Conservation (phyloP, 2,329 filamentous ascomycete genomes). For the Torrubiella hemipterigena region DNA sequence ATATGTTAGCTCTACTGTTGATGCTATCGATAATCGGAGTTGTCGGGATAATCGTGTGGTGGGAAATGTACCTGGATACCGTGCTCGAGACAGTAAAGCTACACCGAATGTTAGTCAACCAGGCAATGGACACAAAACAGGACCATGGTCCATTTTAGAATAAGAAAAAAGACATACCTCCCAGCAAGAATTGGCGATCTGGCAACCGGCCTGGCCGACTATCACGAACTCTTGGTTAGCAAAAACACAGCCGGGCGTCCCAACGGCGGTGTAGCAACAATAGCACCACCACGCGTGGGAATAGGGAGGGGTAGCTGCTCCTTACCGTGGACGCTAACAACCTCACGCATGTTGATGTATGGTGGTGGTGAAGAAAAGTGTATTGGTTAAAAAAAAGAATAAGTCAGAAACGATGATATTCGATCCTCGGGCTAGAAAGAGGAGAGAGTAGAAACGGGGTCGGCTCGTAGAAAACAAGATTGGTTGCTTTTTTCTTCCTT, state of each 20-base stretch:
- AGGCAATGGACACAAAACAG: neutral
- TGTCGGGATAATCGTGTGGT: constrained; percentile 9
- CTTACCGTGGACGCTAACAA: constrained; percentile 98
- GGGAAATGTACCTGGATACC: constrained; percentile 76
- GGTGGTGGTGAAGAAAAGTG: constrained; percentile 14
- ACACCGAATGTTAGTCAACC: constrained; percentile 18
- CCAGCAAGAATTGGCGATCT: constrained; percentile 99
- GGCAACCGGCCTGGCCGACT: constrained; percentile 99
- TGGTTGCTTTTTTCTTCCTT: neutral
- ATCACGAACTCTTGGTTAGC: constrained; percentile 43
- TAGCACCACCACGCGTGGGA: constrained; percentile 13
- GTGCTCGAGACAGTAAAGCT: constrained; percentile 99
- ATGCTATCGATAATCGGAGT: constrained; percentile 3
- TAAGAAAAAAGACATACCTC: constrained; percentile 59
- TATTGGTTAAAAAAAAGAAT: constrained; percentile 11
- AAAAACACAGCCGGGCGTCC: constrained; percentile 10
- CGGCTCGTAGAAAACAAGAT: no score
- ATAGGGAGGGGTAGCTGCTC: constrained; percentile 15
- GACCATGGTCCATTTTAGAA: no score
- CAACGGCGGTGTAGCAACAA: constrained; percentile 4
- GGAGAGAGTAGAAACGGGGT: no score
- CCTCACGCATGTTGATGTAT: constrained; percentile 80
- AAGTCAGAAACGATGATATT: constrained; percentile 14
- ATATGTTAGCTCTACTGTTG: constrained; percentile 3
- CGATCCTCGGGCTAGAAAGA: neutral